phyloP scores from a whole-genome alignment of 148 eudicot genomes.

The Fagopyrum tataricum region DNA sequence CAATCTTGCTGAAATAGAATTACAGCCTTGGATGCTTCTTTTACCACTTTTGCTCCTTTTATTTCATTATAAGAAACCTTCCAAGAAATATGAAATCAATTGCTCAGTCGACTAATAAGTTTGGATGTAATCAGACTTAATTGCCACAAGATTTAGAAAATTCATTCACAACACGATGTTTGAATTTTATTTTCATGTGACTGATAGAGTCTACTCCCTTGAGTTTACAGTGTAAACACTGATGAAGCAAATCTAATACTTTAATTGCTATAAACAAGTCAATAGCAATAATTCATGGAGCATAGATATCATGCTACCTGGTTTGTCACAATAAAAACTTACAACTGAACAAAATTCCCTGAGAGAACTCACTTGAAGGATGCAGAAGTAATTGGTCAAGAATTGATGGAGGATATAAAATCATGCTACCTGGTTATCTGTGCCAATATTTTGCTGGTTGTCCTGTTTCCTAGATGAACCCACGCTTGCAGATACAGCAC shows the following conservation, averaged over 20 bases:
- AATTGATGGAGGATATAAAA: neutral
- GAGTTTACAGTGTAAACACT: neutral
- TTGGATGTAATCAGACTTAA: neutral
- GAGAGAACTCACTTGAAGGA: neutral
- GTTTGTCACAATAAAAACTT: neutral
- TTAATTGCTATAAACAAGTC: neutral
- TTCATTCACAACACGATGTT: neutral
- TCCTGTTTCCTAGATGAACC: slow-evolving; percentile 3
- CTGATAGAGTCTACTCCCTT: neutral
- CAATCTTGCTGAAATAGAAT: neutral
- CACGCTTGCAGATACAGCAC: slow-evolving; percentile 8
- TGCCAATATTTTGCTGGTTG: neutral
- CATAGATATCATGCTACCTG: neutral
- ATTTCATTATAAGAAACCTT: slow-evolving; percentile 5
- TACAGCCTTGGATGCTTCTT: neutral
- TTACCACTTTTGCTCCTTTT: neutral
- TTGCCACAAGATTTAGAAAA: neutral
- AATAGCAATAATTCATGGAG: neutral
- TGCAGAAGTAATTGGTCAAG: neutral
- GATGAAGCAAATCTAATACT: neutral
- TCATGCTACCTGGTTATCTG: slow-evolving; percentile 9
- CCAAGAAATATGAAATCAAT: neutral
- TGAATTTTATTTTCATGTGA: neutral
- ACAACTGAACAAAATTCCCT: neutral
- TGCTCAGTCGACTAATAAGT: neutral